These are phyloP conservation scores for Myriosclerotinia duriaeana DNA, from an alignment of 2,329 filamentous ascomycete species.

Conservation along the genomic window DNA sequence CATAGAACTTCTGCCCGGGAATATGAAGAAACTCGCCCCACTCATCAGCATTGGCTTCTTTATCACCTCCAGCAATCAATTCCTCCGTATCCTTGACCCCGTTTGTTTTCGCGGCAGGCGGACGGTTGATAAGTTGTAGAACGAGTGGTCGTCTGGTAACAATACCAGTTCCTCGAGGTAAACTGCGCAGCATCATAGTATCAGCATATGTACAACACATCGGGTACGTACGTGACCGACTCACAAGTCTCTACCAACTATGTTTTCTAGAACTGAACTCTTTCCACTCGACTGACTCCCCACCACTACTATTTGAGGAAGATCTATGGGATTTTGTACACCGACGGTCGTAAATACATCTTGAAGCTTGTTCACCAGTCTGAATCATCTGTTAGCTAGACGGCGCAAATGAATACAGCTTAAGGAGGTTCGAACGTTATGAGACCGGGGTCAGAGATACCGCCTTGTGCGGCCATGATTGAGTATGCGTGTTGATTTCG, in stretches of 20 bases:
- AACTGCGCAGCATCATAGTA: slow-evolving; percentile 50
- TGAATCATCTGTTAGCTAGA: slow-evolving; percentile 41
- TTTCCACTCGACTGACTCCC: slow-evolving; percentile 99
- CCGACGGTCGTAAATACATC: slow-evolving; percentile 99
- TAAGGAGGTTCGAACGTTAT: slow-evolving; percentile 55
- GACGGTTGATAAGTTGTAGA: slow-evolving; percentile 94
- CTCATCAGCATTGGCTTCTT: slow-evolving; percentile 87
- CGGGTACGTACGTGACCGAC: slow-evolving; percentile 43
- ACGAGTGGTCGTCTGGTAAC: slow-evolving; percentile 94
- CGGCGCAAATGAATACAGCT: slow-evolving; percentile 31
- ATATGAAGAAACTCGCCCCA: slow-evolving; percentile 99
- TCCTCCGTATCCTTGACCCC: slow-evolving; percentile 61
- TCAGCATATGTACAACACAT: slow-evolving; percentile 35
- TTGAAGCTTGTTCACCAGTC: slow-evolving; percentile 96
- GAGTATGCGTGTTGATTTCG: slow-evolving; percentile 12
- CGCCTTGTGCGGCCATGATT: slow-evolving; percentile 46
- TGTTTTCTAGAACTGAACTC: slow-evolving; percentile 98
- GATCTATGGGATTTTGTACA: slow-evolving; percentile 98
- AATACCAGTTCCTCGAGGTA: slow-evolving; percentile 96
- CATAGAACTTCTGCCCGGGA: slow-evolving; percentile 93
- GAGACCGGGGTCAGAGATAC: slow-evolving; percentile 65
- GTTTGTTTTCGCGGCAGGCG: slow-evolving; percentile 64
- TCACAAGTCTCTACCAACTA: slow-evolving; percentile 98
- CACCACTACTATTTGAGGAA: slow-evolving; percentile 97
- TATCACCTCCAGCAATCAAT: slow-evolving; percentile 68